Percentiles rank a stretch among this genome's conserved stretches.
These are phyloP conservation scores for Diaporthe helianthi DNA, from an alignment of 2,329 filamentous ascomycete species.

Conservation along the genomic window DNA sequence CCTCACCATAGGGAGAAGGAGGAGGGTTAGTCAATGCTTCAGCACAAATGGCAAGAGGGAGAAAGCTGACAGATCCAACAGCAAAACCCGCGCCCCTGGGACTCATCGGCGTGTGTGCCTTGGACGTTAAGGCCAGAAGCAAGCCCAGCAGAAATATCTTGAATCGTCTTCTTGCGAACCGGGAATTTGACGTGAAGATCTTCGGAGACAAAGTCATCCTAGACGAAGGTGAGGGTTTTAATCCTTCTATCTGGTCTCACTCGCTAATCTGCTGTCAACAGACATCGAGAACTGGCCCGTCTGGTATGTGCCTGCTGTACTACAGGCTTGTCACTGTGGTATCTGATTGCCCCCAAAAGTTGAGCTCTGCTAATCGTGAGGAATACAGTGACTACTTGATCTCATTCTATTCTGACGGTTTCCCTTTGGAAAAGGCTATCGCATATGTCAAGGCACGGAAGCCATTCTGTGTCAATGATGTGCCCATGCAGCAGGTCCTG, in stretches of 20 bases:
- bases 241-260: background rate
- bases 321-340: background rate
- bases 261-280: constrained; percentile 41
- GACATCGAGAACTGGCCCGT: constrained; percentile 96
- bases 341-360: background rate
- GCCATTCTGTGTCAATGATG: constrained; percentile 96
- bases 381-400: constrained; percentile 81
- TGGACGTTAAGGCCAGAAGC: constrained; percentile 94
- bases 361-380: constrained; percentile 37
- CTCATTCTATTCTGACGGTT: constrained; percentile 97
- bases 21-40: constrained; percentile 48
- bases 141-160: constrained; percentile 97
- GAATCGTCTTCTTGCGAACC: constrained; percentile 86
- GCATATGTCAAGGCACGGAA: constrained; percentile 92
- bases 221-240: constrained; percentile 71
- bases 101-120: constrained; percentile 89
- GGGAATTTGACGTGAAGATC: constrained; percentile 95
- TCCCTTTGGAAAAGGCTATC: constrained; percentile 95
- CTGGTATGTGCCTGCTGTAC: constrained; percentile 59
- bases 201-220: constrained; percentile 99
- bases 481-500: constrained; percentile 95
- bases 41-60: constrained; percentile 25
- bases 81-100: constrained; percentile 66
- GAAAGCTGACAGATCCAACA: constrained; percentile 43
- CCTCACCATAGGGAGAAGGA: constrained; percentile 66